Base-by-base conservation (phyloP, 1,139 yeast species). In the Yamadazyma mexicana region DNA sequence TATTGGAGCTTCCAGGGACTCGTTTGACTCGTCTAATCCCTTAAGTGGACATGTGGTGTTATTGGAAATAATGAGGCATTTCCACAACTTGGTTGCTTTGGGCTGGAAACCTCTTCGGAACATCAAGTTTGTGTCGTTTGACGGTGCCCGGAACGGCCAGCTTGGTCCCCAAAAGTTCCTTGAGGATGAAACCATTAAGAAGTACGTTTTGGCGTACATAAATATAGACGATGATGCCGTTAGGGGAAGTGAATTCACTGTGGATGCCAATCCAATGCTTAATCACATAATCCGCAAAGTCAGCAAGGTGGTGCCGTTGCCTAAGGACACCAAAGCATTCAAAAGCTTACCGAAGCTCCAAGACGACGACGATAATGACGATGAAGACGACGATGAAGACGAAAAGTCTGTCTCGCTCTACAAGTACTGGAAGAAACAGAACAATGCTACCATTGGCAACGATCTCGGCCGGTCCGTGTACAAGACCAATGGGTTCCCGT, bases 51-150 rank as follows among this genome's bases (percentile, higher is more conserved):
- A 71, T 42, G 76, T 69, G 1, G 50, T 72, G 9, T 40, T 72
- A 40, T 54, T 72, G 29, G 76, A 72, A 44, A 61, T 69, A 3
- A 64, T 69, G 66, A 54, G 72, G 31, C 64, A 67, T 38, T 66
- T 62, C 43, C 61, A 63, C 20, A 52, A 59, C 38, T 55, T 72
- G 39, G 50, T 54, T 3, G 48, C 54, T 17, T 39, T 59, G 32
- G 77, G 77, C 1, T 72, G 77, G 77, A 64, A 62, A 48, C 77
- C 77, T 1, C 53, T 71, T 33, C 56, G 77, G 34, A 66, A 61
- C 23, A 66, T 72, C 30, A 61, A 62, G 40, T 70, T 72, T 50
- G 58, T 71, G 4, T 67, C 74, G 1, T 71, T 75, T 72, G 77
- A 72, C 49, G 75, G 70, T 1, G 53, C 68, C 14, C 48, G 58